phyloP scores from a whole-genome alignment of 257 asterid species.

The Anisodus tanguticus region DNA sequence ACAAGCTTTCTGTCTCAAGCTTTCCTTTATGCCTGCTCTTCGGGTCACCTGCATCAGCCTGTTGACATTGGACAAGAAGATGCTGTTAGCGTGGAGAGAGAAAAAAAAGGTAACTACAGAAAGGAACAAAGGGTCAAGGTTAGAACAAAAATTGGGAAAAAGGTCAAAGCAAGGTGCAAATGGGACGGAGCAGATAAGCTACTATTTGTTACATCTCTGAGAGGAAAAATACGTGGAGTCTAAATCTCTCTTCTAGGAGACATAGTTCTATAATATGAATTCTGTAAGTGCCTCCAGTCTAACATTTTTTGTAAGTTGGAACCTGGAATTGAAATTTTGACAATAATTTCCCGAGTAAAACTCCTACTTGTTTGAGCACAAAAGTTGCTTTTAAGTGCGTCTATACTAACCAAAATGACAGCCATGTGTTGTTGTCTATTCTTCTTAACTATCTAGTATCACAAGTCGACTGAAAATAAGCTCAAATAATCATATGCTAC shows the following conservation, averaged over 20 bases:
- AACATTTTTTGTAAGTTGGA: not conserved
- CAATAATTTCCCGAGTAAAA: not conserved
- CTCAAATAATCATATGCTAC: not conserved
- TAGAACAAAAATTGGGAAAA: not conserved
- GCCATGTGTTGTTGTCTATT: not conserved
- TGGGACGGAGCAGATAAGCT: not conserved
- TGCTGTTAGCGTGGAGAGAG: not conserved
- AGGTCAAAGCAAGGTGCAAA: not conserved
- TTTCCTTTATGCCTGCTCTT: constrained; percentile 99
- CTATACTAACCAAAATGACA: not conserved
- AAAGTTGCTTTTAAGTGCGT: not conserved
- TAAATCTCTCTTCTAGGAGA: too few relatives aligned
- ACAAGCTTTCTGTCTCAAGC: constrained; percentile 91
- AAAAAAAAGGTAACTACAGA: not conserved
- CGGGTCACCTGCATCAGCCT: constrained; percentile 94
- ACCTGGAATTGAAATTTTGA: not conserved
- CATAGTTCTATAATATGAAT: not conserved
- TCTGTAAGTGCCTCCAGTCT: not conserved
- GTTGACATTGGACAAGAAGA: constrained; percentile 26
- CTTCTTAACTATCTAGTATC: not conserved
- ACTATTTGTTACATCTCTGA: not conserved
- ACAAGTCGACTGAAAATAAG: not conserved
- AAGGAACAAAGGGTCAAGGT: not conserved
- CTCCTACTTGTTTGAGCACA: not conserved
- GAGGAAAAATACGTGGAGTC: not conserved